Evolutionary conservation across 345 rosid species (phyloP), one percentile per base, ranked within the genome.

Genomic region (Garcia nutans): DNA sequence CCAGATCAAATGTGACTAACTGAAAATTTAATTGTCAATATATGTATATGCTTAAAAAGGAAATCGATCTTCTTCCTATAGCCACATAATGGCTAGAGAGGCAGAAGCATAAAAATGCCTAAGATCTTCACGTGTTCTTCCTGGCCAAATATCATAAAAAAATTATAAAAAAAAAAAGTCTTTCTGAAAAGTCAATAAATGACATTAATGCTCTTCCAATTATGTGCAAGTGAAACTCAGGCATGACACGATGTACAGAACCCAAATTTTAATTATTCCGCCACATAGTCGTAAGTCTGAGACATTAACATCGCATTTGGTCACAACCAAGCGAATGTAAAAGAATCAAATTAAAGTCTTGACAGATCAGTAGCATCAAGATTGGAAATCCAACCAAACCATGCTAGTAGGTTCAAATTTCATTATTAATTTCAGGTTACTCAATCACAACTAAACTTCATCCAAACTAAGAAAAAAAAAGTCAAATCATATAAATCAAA

Each of bases 151-250:
- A 20, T 41, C n/a, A n/a, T n/a, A n/a, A n/a, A n/a, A n/a, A n/a
- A n/a, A n/a, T n/a, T n/a, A n/a, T n/a, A n/a, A 56, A 23, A 58
- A 57, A 33, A 37, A 37, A 37, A 37, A 5, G 5, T 37, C 6
- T 22, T 15, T 12, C n/a, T 7, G 24, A 72, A 23, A 24, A 20
- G n/a, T 28, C n/a, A 28, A 41, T 33, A 42, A 55, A 17, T 55
- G 71, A 26, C 65, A 41, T 74, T 54, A 74, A 65, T 65, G 77
- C 56, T 41, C 26, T 65, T 65, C 62, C 37, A 33, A 6, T 33
- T 0, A 58, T 57, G 10, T 10, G 12, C 4, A 57, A 16, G 37
- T 42, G 57, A 17, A 60, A 47, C 26, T 22, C n/a, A 23, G 55
- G 42, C 33, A 17, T 31, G 60, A 52, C 49, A 24, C 10, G n/a